phyloP scores from a whole-genome alignment of 306 rosid species.

The Corylus avellana region DNA sequence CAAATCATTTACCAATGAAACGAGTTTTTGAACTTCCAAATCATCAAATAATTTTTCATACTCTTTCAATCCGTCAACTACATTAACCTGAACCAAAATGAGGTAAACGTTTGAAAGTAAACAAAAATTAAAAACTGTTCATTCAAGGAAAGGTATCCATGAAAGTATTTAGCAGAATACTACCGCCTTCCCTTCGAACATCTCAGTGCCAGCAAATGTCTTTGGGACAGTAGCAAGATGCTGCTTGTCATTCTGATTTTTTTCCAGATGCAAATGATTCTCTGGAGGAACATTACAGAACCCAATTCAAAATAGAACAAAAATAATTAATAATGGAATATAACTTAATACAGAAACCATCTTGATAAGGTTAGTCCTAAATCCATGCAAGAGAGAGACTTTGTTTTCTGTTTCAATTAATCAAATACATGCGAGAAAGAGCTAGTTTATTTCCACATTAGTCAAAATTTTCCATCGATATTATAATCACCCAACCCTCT shows the following conservation, averaged over 20 bases:
- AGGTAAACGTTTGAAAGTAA: constrained; percentile 12
- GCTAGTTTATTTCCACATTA: not conserved
- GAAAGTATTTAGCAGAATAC: constrained; percentile 24
- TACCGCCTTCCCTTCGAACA: constrained; percentile 74
- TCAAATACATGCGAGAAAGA: constrained; percentile 1
- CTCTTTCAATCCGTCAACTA: constrained; percentile 77
- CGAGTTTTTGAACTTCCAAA: constrained; percentile 61
- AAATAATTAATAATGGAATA: not conserved
- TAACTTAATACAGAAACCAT: not conserved
- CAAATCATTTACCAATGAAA: constrained; percentile 65
- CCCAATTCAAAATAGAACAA: constrained; percentile 8
- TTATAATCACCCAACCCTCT: not conserved
- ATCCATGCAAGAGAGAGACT: constrained; percentile 1
- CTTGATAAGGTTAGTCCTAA: not conserved
- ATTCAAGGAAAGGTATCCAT: not conserved
- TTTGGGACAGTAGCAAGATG: constrained; percentile 44
- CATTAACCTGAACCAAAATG: constrained; percentile 61
- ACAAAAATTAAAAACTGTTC: not conserved
- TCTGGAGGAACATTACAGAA: constrained; percentile 42
- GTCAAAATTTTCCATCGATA: not conserved
- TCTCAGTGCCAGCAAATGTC: constrained; percentile 61
- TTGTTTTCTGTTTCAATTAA: not conserved
- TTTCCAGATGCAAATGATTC: constrained; percentile 43
- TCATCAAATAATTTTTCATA: constrained; percentile 58
- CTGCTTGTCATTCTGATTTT: constrained; percentile 52